Evolutionary conservation across 257 asterid species (phyloP), one percentile per base, ranked within the genome.

Genomic region (Scutellaria minor): DNA sequence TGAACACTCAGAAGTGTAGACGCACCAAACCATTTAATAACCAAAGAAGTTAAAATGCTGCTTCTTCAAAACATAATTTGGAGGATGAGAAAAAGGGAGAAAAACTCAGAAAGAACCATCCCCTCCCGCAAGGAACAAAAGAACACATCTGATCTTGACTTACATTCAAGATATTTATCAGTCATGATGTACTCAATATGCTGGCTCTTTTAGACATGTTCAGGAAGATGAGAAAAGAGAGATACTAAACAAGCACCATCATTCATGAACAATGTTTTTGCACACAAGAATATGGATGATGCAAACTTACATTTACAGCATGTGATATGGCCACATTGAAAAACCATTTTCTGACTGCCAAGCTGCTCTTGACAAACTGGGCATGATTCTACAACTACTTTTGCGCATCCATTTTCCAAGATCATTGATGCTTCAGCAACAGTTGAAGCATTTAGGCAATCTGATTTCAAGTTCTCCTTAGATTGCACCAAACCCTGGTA

Each of bases 311-410:
- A 94, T 85, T 88, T 85, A 82, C 96, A 94, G 80, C 99, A 94
- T 10, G 89, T 92, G 71, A 91, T 64, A 79, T 94, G 99, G 62
- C 97, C 99, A 79, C 99, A 94, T 71, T 87, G 99, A 79, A 91
- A 94, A 68, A 94, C 99, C 98, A 94, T 91, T 85, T 85, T 91
- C 82, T 87, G 96, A 68, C 84, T 89, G 61, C 83, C 86, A 62
- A 94, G 96, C 83, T 85, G 86, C 80, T 94, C 98, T 71, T 94
- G 99, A 81, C 99, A 94, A 77, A 91, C 89, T 15, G 98, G 99
- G 83, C 99, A 94, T 45, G 88, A 72, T 72, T 82, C 92, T 68
- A 72, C 81, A 66, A 74, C 83, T 20, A 77, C 74, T 73, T 70
- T 85, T 35, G 77, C 65, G 72, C 68, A 45, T 62, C 75, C 77